phyloP scores from a whole-genome alignment of 352 stramenopile genomes.

The Thalassiosira ordinaria region DNA sequence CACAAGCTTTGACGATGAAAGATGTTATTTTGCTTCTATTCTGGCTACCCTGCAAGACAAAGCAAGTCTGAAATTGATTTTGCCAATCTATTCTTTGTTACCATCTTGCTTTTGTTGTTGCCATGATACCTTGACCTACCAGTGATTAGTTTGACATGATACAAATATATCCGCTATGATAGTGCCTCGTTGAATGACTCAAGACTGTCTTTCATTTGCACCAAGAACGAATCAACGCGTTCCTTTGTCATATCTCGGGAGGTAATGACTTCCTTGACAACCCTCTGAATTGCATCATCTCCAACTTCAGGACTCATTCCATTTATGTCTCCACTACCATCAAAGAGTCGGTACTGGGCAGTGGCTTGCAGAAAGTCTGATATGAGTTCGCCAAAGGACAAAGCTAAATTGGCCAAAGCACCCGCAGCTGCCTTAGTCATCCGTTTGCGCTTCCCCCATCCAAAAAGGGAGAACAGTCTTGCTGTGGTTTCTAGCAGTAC shows the following conservation, averaged over 20 bases:
- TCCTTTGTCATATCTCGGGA: conserved; percentile 57
- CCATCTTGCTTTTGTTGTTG: too few relatives aligned
- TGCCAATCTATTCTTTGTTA: too few relatives aligned
- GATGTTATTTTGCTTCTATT: too few relatives aligned
- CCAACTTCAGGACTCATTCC: conserved; percentile 8
- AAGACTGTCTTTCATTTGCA: conserved; percentile 61
- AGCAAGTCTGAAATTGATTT: too few relatives aligned
- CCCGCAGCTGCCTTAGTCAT: conserved; percentile 59
- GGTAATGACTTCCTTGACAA: conserved; percentile 38
- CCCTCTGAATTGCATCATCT: conserved; percentile 27
- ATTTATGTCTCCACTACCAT: background rate
- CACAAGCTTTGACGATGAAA: too few relatives aligned
- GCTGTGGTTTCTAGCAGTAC: conserved; percentile 66
- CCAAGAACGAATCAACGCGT: conserved; percentile 65
- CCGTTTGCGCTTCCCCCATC: conserved; percentile 78
- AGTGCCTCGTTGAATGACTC: too few relatives aligned
- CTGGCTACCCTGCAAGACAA: too few relatives aligned
- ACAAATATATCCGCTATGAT: too few relatives aligned
- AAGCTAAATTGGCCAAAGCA: conserved; percentile 60
- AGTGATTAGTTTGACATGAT: too few relatives aligned
- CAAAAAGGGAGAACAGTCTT: conserved; percentile 64
- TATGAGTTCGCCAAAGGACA: conserved; percentile 51
- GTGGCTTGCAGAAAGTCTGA: conserved; percentile 41
- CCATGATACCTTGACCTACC: too few relatives aligned
- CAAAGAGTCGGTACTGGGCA: conserved; percentile 26